phyloP scores from a whole-genome alignment of 2,329 filamentous ascomycete genomes.

The Cladophialophora yegresii region DNA sequence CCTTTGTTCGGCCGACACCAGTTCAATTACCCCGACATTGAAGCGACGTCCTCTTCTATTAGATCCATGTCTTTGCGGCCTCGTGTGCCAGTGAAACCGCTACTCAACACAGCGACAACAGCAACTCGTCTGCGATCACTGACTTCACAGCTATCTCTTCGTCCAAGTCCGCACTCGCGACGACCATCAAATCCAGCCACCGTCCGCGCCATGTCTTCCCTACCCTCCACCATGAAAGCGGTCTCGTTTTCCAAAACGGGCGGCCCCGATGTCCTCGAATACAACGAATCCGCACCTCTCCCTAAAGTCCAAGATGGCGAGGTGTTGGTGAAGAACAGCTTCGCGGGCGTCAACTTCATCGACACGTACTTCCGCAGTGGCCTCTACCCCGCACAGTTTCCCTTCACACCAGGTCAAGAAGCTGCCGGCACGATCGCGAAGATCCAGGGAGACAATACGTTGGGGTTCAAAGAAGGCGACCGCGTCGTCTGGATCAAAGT shows the following conservation, averaged over 20 bases:
- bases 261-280: slow-evolving; percentile 70
- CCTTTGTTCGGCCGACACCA: too few relatives aligned
- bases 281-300: slow-evolving; percentile 70
- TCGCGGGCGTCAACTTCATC: slow-evolving; percentile 82
- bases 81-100: slow-evolving; percentile 10
- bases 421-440: slow-evolving; percentile 70
- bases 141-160: slow-evolving; percentile 12
- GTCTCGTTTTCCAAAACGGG: slow-evolving; percentile 72
- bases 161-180: not conserved
- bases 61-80: slow-evolving; percentile 13
- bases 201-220: slow-evolving; percentile 30
- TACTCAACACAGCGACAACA: slow-evolving; percentile 14
- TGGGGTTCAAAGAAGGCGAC: slow-evolving; percentile 65
- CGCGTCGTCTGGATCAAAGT: slow-evolving; percentile 68
- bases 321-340: slow-evolving; percentile 77
- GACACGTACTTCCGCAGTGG: slow-evolving; percentile 90
- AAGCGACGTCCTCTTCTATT: not conserved
- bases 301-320: slow-evolving; percentile 69
- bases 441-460: slow-evolving; percentile 54
- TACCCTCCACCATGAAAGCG: slow-evolving; percentile 65
- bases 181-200: not conserved
- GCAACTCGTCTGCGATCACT: slow-evolving; percentile 12
- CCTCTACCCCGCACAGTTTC: slow-evolving; percentile 68
- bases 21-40: slow-evolving; percentile 1
- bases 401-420: slow-evolving; percentile 78